Evolutionary conservation across 2,329 filamentous ascomycete genomes (phyloP).

Genomic region (Stachybotrys elegans): DNA sequence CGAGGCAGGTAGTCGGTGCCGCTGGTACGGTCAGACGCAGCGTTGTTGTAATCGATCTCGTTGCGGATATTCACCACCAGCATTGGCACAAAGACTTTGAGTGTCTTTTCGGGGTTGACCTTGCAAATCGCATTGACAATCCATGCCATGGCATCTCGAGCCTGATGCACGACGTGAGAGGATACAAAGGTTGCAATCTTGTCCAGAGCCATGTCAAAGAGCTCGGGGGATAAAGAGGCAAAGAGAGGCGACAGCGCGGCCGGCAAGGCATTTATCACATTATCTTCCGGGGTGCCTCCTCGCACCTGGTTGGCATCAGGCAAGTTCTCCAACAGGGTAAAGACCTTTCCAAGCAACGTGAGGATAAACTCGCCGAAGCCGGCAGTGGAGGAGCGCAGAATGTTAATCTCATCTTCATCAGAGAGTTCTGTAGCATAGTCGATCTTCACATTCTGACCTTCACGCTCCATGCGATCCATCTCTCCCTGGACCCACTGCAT

Average conservation of each 20-base stretch:
- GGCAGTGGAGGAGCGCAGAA: constrained; percentile 88
- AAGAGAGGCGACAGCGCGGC: constrained; percentile 88
- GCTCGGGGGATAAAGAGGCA: constrained; percentile 82
- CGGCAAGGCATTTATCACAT: constrained; percentile 91
- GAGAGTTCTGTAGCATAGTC: constrained; percentile 78
- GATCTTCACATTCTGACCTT: constrained; percentile 79
- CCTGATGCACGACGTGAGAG: constrained; percentile 94
- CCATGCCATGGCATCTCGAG: constrained; percentile 96
- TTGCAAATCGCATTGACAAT: constrained; percentile 96
- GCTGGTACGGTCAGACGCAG: constrained; percentile 88
- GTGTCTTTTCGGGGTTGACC: constrained; percentile 86
- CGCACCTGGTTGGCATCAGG: constrained; percentile 85
- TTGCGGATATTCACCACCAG: constrained; percentile 87
- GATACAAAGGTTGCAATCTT: constrained; percentile 91
- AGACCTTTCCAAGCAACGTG: constrained; percentile 87
- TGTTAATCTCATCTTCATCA: constrained; percentile 80
- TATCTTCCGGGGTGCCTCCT: constrained; percentile 90
- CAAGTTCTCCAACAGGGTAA: constrained; percentile 90
- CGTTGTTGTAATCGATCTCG: constrained; percentile 95
- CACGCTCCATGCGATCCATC: constrained; percentile 87
- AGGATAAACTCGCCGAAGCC: constrained; percentile 90
- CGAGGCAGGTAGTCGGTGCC: constrained; percentile 90
- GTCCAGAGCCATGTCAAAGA: constrained; percentile 86
- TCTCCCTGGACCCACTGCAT: constrained; percentile 92
- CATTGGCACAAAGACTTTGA: constrained; percentile 87